Conservation (phyloP, 441 rosid species). For the Gossypium gossypioides region DNA sequence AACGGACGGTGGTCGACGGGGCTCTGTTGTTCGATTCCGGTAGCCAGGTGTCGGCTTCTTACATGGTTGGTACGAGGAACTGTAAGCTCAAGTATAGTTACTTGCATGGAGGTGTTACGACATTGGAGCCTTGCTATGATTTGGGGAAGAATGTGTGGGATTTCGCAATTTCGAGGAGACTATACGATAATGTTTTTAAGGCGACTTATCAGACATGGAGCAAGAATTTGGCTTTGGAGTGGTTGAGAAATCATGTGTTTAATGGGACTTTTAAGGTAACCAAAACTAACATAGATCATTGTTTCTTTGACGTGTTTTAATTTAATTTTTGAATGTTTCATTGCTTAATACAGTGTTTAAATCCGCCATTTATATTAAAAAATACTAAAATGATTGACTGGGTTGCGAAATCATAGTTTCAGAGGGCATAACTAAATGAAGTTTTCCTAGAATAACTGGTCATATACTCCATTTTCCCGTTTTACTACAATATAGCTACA, state of each 20-base stretch:
- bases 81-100: constrained; percentile 82
- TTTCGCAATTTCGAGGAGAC: constrained; percentile 52
- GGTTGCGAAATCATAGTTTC: neutral
- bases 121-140: constrained; percentile 75
- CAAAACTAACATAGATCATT: neutral
- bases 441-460: neutral
- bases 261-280: constrained; percentile 61
- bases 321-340: neutral
- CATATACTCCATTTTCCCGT: neutral
- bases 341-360: neutral
- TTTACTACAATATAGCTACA: neutral
- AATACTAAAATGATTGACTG: neutral
- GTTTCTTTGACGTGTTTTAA: neutral
- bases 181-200: constrained; percentile 53
- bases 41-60: constrained; percentile 74
- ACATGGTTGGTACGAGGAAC: constrained; percentile 61
- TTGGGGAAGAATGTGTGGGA: constrained; percentile 73
- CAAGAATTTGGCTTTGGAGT: constrained; percentile 64
- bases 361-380: neutral
- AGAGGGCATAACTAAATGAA: no score
- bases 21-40: constrained; percentile 48
- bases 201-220: constrained; percentile 64
- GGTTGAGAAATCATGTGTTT: constrained; percentile 52
- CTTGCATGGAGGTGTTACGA: constrained; percentile 51
- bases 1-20: constrained; percentile 67